Evolutionary conservation across 768 basidiomycete genomes (phyloP), one percentile per base, ranked within the genome.

Genomic region (Tulasnella sp.): DNA sequence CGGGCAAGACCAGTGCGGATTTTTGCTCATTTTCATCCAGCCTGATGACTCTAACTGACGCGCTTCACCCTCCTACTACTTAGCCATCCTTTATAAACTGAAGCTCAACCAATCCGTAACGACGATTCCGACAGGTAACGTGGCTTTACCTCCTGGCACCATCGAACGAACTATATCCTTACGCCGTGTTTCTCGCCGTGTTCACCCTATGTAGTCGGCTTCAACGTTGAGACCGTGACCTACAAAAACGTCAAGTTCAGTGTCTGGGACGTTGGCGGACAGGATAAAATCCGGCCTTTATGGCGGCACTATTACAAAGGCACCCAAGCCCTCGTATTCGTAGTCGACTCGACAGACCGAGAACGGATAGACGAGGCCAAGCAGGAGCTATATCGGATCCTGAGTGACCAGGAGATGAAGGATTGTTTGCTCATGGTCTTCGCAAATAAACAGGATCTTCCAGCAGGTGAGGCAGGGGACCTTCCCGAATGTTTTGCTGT

Each of bases 261-360:
- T 15, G 77, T 78, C 3, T 84, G 81, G 83, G 82, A 85, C 68
- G 71, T 81, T 59, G 84, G 83, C 64, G 81, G 80, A 22, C 80
- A 80, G 65, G 75, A 73, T 64, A 76, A 74, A 62, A 72, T 76
- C 53, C 63, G 72, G 22, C 72, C 73, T 25, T 70, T 79, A 52
- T 75, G 73, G 74, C 70, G 72, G 63, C 77, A 77, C 67, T 77
- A 77, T 65, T 77, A 76, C 67, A 76, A 75, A 0, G 75, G 75
- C 44, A 77, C 76, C 1, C 76, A 77, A 68, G 76, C 75, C 17
- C 67, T 77, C 48, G 74, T 77, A 61, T 77, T 77, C 59, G 76
- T 77, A 45, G 75, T 77, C 63, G 76, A 77, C 62, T 73, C 72
- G 43, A 70, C 71, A 48, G 76, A 77, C 56, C 62, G 72, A n/a